These are phyloP conservation scores for Solanum chiquidenum DNA, from an alignment of 257 asterid genomes.

Conservation along the genomic window DNA sequence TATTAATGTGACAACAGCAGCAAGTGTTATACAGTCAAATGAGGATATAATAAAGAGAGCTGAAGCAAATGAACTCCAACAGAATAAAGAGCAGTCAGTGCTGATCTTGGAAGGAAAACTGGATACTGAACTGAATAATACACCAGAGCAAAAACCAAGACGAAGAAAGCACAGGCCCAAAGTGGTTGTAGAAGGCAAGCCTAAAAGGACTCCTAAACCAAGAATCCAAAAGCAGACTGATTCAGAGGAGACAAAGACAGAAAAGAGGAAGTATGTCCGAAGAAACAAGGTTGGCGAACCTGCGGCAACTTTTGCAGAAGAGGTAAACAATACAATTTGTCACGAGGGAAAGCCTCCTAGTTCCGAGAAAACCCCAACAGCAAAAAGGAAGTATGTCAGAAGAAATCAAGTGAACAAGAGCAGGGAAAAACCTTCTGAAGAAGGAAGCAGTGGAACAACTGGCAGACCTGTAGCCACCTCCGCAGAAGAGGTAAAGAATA, in stretches of 20 bases:
- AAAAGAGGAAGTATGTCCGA: conserved; percentile 49
- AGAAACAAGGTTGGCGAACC: conserved; percentile 19
- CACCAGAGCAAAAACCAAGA: conserved; percentile 65
- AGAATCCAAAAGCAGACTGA: conserved; percentile 26
- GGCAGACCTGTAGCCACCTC: conserved; percentile 14
- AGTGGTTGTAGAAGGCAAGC: conserved; percentile 59
- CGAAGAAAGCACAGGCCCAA: conserved; percentile 90
- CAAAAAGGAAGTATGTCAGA: conserved; percentile 28
- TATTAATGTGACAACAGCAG: conserved; percentile 8
- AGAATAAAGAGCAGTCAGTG: conserved; percentile 18
- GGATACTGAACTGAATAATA: conserved; percentile 35
- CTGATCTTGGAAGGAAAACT: conserved; percentile 25
- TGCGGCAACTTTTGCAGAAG: conserved; percentile 17
- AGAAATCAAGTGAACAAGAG: conserved; percentile 20
- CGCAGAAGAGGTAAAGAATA: conserved; percentile 18
- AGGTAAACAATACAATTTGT: conserved; percentile 13
- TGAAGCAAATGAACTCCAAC: conserved; percentile 21
- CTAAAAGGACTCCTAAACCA: conserved; percentile 32
- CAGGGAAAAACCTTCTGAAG: conserved; percentile 22
- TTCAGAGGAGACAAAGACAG: conserved; percentile 23
- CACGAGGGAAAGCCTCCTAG: conserved; percentile 12
- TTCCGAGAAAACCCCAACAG: conserved; percentile 15
- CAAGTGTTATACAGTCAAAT: conserved; percentile 7
- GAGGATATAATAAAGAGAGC: background rate
- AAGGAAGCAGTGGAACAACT: conserved; percentile 15